Evolutionary conservation across 192 early-diverging fungal species (phyloP), one percentile per base, ranked within the genome.

Genomic region (Coemansia sp.): DNA sequence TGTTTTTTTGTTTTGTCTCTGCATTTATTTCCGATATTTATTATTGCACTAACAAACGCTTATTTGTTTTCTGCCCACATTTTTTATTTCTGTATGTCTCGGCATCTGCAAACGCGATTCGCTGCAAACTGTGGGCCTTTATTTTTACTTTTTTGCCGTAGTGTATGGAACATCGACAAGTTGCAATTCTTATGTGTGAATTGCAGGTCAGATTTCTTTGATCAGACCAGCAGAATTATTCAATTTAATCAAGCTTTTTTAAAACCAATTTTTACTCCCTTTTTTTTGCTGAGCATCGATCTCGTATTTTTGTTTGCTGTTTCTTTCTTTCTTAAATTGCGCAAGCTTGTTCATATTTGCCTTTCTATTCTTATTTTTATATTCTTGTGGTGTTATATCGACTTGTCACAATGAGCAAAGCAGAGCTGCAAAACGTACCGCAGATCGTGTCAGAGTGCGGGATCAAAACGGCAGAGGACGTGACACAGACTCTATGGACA

Each of bases 401-500:
- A 11, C 14, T 45, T 5, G 10, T 45, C 0, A 57, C 30, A 59
- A 59, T 59, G 56, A 59, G 56, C 56, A 40, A 30, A 10, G 56
- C 7, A 5, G 56, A 38, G 31, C 56, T 20, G 56, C 56, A 25
- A 20, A 40, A 10, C 18, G 56, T 40, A 18, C 31, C 56, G 31
- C 33, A 34, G 14, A 42, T 60, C n/a, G 38, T 60, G 17, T n/a
- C 38, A 2, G 38, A 28, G 12, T 28, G 34, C 59, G 38, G 38
- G 22, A 40, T 60, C 38, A 20, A 25, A 4, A 48, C 69, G 42
- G 72, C 72, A 2, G 77, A 75, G 63, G 77, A 75, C 25, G 68
- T 80, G 57, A 75, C 72, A 11, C 73, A 69, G 40, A 54, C 77
- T 18, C 69, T 80, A 38, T 64, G 66, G 18, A 48, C 69, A 1